These are phyloP conservation scores for Cercospora sesami DNA, from an alignment of 2,329 filamentous ascomycete species.

Conservation along the genomic window DNA sequence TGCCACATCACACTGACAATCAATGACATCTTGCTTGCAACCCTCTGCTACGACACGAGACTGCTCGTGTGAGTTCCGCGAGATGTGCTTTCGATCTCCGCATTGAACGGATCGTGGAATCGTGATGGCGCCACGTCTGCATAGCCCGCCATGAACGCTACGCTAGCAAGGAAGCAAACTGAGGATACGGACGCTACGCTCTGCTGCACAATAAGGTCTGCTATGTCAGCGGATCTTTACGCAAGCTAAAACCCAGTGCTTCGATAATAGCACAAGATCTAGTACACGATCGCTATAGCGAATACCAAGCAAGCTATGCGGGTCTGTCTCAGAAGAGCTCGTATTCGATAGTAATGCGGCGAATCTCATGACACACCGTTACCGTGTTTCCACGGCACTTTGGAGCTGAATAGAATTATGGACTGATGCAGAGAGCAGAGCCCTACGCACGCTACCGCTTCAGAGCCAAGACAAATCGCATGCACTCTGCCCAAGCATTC, in stretches of 20 bases:
- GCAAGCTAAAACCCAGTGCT: neutral
- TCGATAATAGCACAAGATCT: neutral
- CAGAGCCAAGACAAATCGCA: neutral
- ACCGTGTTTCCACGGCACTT: neutral
- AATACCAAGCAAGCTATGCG: neutral
- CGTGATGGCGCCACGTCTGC: neutral
- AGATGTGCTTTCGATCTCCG: neutral
- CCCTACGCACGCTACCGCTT: neutral
- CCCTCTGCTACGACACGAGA: neutral
- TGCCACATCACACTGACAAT: constrained; percentile 1
- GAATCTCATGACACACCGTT: neutral
- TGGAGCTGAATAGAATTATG: neutral
- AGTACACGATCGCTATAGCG: neutral
- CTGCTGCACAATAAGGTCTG: neutral
- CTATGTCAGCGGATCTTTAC: neutral
- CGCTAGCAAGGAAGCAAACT: neutral
- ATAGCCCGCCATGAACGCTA: neutral
- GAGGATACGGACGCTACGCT: neutral
- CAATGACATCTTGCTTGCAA: neutral
- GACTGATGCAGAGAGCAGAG: neutral
- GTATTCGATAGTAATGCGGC: constrained; percentile 1
- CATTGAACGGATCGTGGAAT: neutral
- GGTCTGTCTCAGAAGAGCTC: neutral
- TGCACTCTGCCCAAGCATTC: neutral
- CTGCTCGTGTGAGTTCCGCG: neutral